phyloP scores from a whole-genome alignment of 768 basidiomycete species.

The Leccinum obscurum region DNA sequence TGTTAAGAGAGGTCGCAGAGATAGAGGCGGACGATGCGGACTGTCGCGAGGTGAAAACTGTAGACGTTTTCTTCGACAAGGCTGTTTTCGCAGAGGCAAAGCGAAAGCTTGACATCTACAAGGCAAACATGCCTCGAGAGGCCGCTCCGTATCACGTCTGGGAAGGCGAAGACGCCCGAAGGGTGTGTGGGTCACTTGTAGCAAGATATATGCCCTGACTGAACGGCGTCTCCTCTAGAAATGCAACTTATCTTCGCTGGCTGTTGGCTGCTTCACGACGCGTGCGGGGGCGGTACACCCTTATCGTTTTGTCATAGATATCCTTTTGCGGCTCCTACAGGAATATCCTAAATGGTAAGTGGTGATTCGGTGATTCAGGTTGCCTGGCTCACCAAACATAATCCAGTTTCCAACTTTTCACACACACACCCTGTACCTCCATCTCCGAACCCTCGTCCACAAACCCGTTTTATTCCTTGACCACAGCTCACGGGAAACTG shows the following conservation, averaged over 20 bases:
- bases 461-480: conserved; percentile 37
- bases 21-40: conserved; percentile 29
- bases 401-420: conserved; percentile 41
- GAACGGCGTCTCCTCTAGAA: conserved; percentile 36
- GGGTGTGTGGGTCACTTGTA: conserved; percentile 28
- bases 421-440: conserved; percentile 42
- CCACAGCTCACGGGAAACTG: conserved; percentile 44
- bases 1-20: conserved; percentile 32
- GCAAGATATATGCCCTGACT: background rate
- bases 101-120: conserved; percentile 44
- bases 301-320: conserved; percentile 65
- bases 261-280: conserved; percentile 52
- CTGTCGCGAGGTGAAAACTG: conserved; percentile 34
- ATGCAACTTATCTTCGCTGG: conserved; percentile 46
- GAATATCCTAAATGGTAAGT: conserved; percentile 43
- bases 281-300: conserved; percentile 66
- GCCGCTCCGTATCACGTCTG: conserved; percentile 29
- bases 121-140: conserved; percentile 52
- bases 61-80: conserved; percentile 37
- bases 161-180: conserved; percentile 35
- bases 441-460: conserved; percentile 30
- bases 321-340: conserved; percentile 52
- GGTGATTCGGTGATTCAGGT: conserved; percentile 8
- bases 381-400: conserved; percentile 7
- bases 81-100: conserved; percentile 40